Evolutionary conservation across 2,329 filamentous ascomycete species (phyloP), one percentile per base, ranked within the genome.

Genomic region (Aspergillus amoenus): DNA sequence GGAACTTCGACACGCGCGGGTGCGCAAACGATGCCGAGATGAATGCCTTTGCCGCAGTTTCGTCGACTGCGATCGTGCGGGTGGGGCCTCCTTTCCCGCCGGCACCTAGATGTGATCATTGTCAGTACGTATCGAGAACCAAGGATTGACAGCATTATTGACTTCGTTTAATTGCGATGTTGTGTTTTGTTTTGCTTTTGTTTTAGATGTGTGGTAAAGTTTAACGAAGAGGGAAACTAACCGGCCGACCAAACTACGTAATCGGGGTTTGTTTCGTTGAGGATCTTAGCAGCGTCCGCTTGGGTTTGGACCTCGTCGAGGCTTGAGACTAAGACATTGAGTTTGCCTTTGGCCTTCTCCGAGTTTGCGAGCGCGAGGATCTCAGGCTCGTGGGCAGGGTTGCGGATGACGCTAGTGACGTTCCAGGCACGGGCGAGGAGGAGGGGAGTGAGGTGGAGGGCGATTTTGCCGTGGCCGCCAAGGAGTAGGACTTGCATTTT

Each of bases 401-500:
- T 84, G 66, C 91, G 88, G 71, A 95, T 88, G 59, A 94, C 79
- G 70, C 87, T 90, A 58, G 88, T 92, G 53, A 95, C 88, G 63
- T 84, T 84, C 88, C 90, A 93, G 34, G 84, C 84, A 63, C 87
- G 85, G 50, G 85, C 80, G 42, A 94, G 84, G 7, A 95, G 85
- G 58, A 93, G 81, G 1, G 88, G 89, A 8, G 90, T 94, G 40
- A 94, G 82, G 43, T 88, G 77, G 57, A 90, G 84, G 63, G 90
- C 84, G 58, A 94, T 76, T 71, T 92, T 91, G 76, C 91, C 91
- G 77, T 93, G 90, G 67, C 90, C 91, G 68, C 90, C 90, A 61
- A 94, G 84, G 63, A 94, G 76, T 59, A 93, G 85, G 58, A 93
- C 84, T 79, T 73, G 78, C 69, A 72, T 72, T 55, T 53, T 70